These are phyloP conservation scores for Zygosaccharomyces bisporus DNA, from an alignment of 805 yeast genomes.

Conservation along the genomic window DNA sequence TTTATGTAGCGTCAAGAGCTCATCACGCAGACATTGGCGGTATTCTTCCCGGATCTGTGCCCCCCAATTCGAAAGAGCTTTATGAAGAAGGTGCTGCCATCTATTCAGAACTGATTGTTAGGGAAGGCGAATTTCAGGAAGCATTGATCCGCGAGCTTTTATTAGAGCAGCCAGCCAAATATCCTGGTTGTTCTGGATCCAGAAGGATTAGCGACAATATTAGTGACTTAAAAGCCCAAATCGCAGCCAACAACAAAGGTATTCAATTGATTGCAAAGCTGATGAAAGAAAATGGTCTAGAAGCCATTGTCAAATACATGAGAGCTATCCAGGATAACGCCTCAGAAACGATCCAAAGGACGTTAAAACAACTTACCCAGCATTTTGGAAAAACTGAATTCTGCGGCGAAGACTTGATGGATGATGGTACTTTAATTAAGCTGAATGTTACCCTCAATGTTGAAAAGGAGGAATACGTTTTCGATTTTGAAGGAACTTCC, in stretches of 20 bases:
- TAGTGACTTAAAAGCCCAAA: conserved; percentile 79
- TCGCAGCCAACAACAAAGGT: conserved; percentile 86
- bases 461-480: conserved; percentile 59
- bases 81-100: conserved; percentile 92
- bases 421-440: conserved; percentile 71
- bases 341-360: conserved; percentile 58
- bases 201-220: conserved; percentile 78
- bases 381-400: conserved; percentile 41
- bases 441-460: conserved; percentile 49
- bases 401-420: conserved; percentile 65
- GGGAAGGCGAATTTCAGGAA: conserved; percentile 70
- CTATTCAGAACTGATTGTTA: conserved; percentile 70
- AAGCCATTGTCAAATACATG: conserved; percentile 69
- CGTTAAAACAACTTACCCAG: conserved; percentile 44
- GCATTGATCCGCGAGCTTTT: conserved; percentile 58
- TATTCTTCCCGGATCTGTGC: conserved; percentile 88
- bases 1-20: conserved; percentile 90
- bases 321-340: conserved; percentile 77
- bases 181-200: conserved; percentile 86
- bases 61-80: conserved; percentile 81
- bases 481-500: conserved; percentile 86
- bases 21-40: conserved; percentile 98
- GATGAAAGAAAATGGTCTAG: conserved; percentile 57
- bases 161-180: conserved; percentile 68
- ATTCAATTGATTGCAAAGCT: conserved; percentile 58